Evolutionary conservation across 768 basidiomycete genomes (phyloP).

Genomic region (Rhodocollybia butyracea): DNA sequence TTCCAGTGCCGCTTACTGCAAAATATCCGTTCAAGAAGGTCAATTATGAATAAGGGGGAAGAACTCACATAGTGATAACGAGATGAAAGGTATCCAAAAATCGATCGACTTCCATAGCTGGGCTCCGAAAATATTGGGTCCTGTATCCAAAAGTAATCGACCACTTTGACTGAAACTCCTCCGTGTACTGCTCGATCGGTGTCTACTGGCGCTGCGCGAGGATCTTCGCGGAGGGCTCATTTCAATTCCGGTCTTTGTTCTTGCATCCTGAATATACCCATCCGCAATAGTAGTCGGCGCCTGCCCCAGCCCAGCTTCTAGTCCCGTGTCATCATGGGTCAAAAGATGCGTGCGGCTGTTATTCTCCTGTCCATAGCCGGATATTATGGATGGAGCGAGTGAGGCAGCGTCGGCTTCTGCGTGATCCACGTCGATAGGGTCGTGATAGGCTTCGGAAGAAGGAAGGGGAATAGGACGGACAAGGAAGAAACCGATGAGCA

Average conservation of each 20-base stretch:
- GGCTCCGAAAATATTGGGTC: conserved; percentile 47
- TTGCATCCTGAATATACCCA: too few species aligned
- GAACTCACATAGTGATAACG: conserved; percentile 55
- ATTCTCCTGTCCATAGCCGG: background rate
- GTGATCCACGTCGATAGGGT: background rate
- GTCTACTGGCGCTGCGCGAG: too few species aligned
- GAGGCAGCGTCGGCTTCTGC: background rate
- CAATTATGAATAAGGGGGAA: too few species aligned
- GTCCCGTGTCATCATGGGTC: background rate
- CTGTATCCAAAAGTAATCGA: background rate
- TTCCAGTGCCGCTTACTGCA: too few species aligned
- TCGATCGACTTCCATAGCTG: conserved; percentile 48
- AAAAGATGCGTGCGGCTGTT: background rate
- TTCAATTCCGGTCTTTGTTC: too few species aligned
- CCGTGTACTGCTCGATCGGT: background rate
- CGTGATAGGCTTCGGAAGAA: background rate
- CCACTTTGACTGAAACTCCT: background rate
- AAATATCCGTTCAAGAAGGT: too few species aligned
- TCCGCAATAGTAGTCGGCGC: conserved; percentile 3
- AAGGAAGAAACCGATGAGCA: conserved; percentile 50
- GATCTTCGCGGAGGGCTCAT: too few species aligned
- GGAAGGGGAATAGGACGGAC: conserved; percentile 45
- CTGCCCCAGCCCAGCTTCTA: background rate
- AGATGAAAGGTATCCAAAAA: conserved; percentile 61
- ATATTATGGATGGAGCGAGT: background rate